Evolutionary conservation across 345 rosid species (phyloP), one percentile per base, ranked within the genome.

Genomic region (Eucalyptus paniculata): DNA sequence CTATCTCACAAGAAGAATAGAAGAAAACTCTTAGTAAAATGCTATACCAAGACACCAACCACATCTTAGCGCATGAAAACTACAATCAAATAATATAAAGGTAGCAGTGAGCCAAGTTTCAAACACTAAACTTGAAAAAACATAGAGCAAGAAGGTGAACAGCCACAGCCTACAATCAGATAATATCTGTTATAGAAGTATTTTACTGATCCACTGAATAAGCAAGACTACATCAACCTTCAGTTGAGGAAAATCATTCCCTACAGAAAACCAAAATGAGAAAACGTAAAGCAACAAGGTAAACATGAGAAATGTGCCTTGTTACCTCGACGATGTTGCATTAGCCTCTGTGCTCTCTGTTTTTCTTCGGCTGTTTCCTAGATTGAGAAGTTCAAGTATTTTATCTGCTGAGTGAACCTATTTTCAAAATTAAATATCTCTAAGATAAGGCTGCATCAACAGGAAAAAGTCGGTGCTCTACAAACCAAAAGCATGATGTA

Each of bases 271-370:
- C 28, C 12, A n/a, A 44, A 81, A 37, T 47, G 24, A 83, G 2
- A 54, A 88, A 81, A 26, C 40, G 4, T 45, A 67, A 37, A 89
- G 86, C 40, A 34, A 16, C 28, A n/a, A n/a, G 56, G 40, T 51
- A 47, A 58, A 23, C 51, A 87, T 28, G 58, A 49, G 54, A 2
- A 49, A 34, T 86, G 62, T 85, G 56, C 83, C 85, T 37, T 49
- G 30, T 50, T 91, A 95, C 99, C 99, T 92, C 87, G 99, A 97
- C 28, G 99, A 97, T 89, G 99, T 96, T 89, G 92, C 92, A 89
- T 97, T 97, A 93, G 95, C 97, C 93, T 97, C 99, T 4, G 98
- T 97, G 92, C 97, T 95, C 90, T 97, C 99, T 60, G 97, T 97
- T 95, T 97, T 97, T 88, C 99, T 91, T 89, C 99, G 92, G 92